Evolutionary conservation across 805 yeast genomes (phyloP).

Genomic region (Wickerhamomyces kurtzmanii): DNA sequence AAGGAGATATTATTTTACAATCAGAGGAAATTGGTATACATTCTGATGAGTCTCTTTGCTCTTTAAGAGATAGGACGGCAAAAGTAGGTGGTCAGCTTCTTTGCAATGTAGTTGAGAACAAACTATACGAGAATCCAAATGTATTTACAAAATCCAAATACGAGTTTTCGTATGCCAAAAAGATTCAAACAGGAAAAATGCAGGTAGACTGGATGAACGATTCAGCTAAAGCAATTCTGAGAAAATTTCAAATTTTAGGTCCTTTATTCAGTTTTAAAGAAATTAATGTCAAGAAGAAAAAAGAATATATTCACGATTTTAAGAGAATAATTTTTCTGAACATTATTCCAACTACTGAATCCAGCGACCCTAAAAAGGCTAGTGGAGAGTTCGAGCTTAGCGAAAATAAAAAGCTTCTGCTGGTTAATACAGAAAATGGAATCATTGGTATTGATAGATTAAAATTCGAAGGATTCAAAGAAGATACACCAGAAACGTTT

Average conservation of each 20-base stretch:
- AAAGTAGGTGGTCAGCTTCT: slow-evolving; percentile 53
- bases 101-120: slow-evolving; percentile 27
- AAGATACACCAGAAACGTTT: no score
- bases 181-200: slow-evolving; percentile 31
- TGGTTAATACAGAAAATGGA: no score
- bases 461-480: no score
- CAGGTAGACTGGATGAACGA: slow-evolving; percentile 37
- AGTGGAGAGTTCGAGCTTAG: no score
- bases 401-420: no score
- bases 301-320: slow-evolving; percentile 17
- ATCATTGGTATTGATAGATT: no score
- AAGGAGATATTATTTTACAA: slow-evolving; percentile 61
- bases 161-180: slow-evolving; percentile 46
- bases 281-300: slow-evolving; percentile 21
- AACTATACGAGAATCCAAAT: slow-evolving; percentile 13
- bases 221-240: slow-evolving; percentile 26
- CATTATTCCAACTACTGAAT: no score
- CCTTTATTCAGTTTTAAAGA: slow-evolving; percentile 38
- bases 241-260: slow-evolving; percentile 45
- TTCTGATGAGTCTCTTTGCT: slow-evolving; percentile 30
- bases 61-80: slow-evolving; percentile 45
- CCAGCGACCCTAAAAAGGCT: no score
- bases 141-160: slow-evolving; percentile 15
- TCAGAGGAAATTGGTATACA: slow-evolving; percentile 31
- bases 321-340: no score